Evolutionary conservation across 352 stramenopile genomes (phyloP).

Genomic region (Saprolegnia diclina): DNA sequence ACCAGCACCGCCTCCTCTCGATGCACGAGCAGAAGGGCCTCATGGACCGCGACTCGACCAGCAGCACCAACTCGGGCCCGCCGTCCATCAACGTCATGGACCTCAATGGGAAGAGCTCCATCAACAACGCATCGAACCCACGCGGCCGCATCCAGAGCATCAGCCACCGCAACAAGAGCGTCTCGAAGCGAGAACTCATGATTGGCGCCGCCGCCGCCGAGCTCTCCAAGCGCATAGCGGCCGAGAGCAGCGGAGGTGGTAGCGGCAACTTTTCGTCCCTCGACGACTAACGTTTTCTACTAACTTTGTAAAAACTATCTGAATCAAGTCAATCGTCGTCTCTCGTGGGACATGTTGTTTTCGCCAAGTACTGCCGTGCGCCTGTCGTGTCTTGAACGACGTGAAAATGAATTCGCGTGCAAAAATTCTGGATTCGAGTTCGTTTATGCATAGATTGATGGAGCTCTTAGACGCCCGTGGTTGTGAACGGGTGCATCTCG

Average conservation of each 20-base stretch:
- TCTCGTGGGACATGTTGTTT: too few species aligned
- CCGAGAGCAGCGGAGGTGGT: conserved; percentile 28
- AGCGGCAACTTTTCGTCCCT: neutral
- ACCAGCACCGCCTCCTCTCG: conserved; percentile 70
- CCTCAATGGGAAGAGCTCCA: conserved; percentile 37
- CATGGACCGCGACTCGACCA: conserved; percentile 33
- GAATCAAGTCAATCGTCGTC: too few species aligned
- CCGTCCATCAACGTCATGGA: conserved; percentile 24
- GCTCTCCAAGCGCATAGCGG: conserved; percentile 71
- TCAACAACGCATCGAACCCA: conserved; percentile 39
- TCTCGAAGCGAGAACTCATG: conserved; percentile 81
- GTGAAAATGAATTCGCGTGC: too few species aligned
- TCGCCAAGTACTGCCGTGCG: too few species aligned
- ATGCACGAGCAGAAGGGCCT: conserved; percentile 52
- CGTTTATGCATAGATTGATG: too few species aligned
- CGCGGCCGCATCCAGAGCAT: conserved; percentile 44
- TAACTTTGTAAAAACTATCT: neutral
- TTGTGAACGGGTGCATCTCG: too few species aligned
- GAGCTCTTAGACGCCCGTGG: too few species aligned
- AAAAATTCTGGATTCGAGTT: too few species aligned
- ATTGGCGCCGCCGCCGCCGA: conserved; percentile 71
- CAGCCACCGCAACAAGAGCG: conserved; percentile 31
- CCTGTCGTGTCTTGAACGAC: too few species aligned
- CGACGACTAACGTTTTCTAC: neutral
- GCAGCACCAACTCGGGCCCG: conserved; percentile 27